Conservation (phyloP, 768 basidiomycete species). For the Mycena sanguinolenta region DNA sequence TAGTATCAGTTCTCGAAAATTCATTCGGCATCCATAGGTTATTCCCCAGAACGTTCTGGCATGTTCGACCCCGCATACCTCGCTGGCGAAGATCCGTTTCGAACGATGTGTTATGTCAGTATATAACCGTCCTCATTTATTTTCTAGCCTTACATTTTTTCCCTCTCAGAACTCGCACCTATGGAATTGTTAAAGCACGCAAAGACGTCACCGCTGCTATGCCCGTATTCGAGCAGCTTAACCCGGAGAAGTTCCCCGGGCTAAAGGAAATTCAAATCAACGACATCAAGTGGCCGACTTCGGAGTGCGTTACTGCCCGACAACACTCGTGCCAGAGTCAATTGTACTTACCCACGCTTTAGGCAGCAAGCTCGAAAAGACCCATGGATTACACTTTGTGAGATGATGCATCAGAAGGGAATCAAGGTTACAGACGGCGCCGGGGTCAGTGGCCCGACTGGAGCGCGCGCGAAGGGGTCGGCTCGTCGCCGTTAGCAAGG, state of each 20-base stretch:
- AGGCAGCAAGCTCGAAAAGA: neutral
- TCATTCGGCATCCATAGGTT: neutral
- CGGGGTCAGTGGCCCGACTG: neutral
- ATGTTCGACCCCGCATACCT: neutral
- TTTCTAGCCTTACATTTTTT: neutral
- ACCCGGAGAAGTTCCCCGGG: neutral
- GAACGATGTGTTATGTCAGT: neutral
- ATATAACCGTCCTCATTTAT: neutral
- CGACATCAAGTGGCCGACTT: neutral
- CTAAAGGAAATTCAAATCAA: neutral
- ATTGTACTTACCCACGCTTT: neutral
- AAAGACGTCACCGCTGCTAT: neutral
- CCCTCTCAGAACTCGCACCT: too few relatives aligned
- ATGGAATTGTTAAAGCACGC: too few relatives aligned
- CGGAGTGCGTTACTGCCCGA: neutral
- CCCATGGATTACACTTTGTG: neutral
- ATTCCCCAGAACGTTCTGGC: neutral
- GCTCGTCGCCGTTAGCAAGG: too few relatives aligned
- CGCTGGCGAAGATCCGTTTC: neutral
- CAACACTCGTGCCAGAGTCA: neutral
- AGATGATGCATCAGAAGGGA: neutral
- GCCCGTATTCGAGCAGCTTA: neutral
- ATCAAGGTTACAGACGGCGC: neutral
- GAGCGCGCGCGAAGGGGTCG: neutral
- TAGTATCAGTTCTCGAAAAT: neutral